Percentiles rank a stretch among this genome's conserved stretches.
Evolutionary conservation across 257 asterid genomes (phyloP).

Genomic region (Solanum paucissectum): DNA sequence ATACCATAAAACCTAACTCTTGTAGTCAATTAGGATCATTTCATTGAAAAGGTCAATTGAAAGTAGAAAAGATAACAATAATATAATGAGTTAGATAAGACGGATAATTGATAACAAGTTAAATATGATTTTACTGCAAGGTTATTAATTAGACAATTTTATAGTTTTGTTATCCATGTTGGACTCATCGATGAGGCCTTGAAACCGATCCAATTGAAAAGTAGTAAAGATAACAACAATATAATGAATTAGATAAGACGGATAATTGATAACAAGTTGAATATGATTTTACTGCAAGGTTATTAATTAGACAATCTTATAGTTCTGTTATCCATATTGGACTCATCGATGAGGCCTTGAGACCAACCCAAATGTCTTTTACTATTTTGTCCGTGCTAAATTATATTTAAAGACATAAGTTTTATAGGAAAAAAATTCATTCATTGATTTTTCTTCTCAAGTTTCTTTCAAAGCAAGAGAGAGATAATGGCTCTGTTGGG

Average conservation of each 20-base stretch:
- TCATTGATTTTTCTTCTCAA: neutral
- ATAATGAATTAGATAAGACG: neutral
- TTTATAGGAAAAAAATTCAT: rapidly evolving
- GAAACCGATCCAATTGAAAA: neutral
- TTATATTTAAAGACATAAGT: neutral
- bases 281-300: neutral
- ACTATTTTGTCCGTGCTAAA: neutral
- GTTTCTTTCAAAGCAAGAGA: neutral
- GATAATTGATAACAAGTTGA: neutral
- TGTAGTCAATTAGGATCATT: neutral
- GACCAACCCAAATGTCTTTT: no score
- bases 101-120: neutral
- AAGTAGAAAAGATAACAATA: neutral
- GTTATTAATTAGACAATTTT: neutral
- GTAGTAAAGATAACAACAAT: neutral
- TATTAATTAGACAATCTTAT: neutral
- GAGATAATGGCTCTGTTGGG: neutral
- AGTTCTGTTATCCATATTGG: neutral
- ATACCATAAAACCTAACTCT: neutral
- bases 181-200: neutral
- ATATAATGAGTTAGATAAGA: no score
- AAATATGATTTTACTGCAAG: neutral
- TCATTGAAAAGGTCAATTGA: rapidly evolving
- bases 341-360: neutral
- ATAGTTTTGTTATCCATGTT: neutral